Evolutionary conservation across 2,329 filamentous ascomycete species (phyloP).

Genomic region (Ophiobolus disseminans): DNA sequence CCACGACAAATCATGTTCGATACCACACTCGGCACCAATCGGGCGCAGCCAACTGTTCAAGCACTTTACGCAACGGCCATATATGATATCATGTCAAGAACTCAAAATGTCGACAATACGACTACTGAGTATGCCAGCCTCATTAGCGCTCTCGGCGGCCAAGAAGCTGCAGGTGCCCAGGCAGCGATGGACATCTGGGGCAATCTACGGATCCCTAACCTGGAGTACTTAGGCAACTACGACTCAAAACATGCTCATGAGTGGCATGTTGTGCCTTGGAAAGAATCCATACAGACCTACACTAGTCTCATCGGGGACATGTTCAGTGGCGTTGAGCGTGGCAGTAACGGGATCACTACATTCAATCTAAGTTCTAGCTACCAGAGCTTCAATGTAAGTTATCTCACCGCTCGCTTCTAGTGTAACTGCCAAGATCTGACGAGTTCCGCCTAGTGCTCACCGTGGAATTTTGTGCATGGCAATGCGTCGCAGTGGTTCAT

Average conservation of each 20-base stretch:
- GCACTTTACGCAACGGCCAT: neutral
- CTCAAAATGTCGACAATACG: neutral
- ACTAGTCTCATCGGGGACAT: neutral
- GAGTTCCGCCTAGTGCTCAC: too few species aligned
- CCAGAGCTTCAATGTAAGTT: constrained; percentile 2
- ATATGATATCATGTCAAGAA: neutral
- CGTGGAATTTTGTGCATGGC: too few species aligned
- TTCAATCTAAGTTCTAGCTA: constrained; percentile 5
- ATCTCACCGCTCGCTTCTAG: too few species aligned
- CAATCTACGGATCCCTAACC: constrained; percentile 9
- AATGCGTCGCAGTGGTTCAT: too few species aligned
- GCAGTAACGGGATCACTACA: constrained; percentile 5
- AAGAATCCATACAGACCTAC: neutral
- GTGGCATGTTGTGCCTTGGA: neutral
- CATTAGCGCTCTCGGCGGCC: constrained; percentile 4
- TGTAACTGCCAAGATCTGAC: too few species aligned
- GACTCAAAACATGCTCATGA: neutral
- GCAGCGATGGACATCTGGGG: constrained; percentile 12
- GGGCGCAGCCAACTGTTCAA: neutral
- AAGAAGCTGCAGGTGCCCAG: constrained; percentile 6
- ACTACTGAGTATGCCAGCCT: neutral
- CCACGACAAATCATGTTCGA: neutral
- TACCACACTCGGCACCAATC: too few species aligned
- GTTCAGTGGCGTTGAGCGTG: neutral
- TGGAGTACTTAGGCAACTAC: constrained; percentile 4